Evolutionary conservation across 2,329 filamentous ascomycete genomes (phyloP).

Genomic region (Biscogniauxia mediterranea): DNA sequence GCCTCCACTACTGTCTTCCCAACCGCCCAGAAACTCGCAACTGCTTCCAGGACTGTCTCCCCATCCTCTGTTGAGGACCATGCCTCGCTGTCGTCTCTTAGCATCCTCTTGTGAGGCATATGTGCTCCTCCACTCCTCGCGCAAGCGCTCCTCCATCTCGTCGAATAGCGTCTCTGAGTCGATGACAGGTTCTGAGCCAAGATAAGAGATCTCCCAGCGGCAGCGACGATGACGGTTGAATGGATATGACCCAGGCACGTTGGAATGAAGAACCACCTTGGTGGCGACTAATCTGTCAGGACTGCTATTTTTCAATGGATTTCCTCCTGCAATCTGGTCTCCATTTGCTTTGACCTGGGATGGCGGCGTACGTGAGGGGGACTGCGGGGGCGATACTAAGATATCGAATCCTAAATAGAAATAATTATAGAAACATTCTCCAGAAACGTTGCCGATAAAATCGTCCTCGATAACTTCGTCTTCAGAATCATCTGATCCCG

Average conservation of each 20-base stretch:
- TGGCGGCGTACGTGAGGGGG: slow-evolving; percentile 63
- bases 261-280: slow-evolving; percentile 91
- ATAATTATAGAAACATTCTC: slow-evolving; percentile 94
- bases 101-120: slow-evolving; percentile 57
- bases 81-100: slow-evolving; percentile 60
- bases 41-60: slow-evolving; percentile 89
- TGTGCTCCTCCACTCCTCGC: slow-evolving; percentile 66
- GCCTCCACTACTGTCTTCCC: slow-evolving; percentile 69
- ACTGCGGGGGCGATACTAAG: slow-evolving; percentile 74
- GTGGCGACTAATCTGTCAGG: slow-evolving; percentile 76
- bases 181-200: slow-evolving; percentile 47
- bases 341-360: slow-evolving; percentile 34
- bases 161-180: slow-evolving; percentile 77
- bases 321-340: slow-evolving; percentile 28
- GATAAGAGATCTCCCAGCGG: slow-evolving; percentile 74
- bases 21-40: slow-evolving; percentile 79
- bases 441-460: slow-evolving; percentile 51
- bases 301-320: slow-evolving; percentile 39
- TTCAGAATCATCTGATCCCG: slow-evolving; percentile 68
- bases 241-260: slow-evolving; percentile 91
- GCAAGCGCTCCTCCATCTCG: slow-evolving; percentile 68
- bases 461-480: slow-evolving; percentile 59
- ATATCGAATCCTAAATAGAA: slow-evolving; percentile 95
- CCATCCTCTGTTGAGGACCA: slow-evolving; percentile 90
- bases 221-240: slow-evolving; percentile 93